Evolutionary conservation across 176 grass and related monocot species (phyloP), one percentile per base, ranked within the genome.

Genomic region (Metroxylon sagu): DNA sequence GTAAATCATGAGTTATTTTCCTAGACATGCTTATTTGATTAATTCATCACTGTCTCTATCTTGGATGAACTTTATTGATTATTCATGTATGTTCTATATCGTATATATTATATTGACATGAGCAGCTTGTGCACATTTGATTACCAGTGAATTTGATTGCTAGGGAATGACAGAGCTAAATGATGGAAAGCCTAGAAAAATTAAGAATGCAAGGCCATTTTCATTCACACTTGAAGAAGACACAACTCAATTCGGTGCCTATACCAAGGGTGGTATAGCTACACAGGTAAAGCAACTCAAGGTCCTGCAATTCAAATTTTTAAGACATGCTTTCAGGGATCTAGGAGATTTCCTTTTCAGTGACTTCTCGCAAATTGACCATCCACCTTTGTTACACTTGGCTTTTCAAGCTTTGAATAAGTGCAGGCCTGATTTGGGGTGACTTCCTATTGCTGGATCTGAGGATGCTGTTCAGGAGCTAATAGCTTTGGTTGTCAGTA

Each of bases 291-390:
- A 95, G 77, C 70, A 65, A 70, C 85, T 85, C 12, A 95, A 95
- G 54, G 62, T 85, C 61, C 79, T 95, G 55, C 68, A 85, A 72
- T 95, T 95, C 82, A 95, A 86, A 62, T 60, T 79, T 50, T 54
- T 95, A 70, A 89, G 76, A 67, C 82, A 95, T 43, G 90, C 90
- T 35, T 80, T 89, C 35, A 64, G 78, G 70, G 90, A 95, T 63
- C 90, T 76, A 29, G 90, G 90, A 26, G 90, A 95, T 62, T 95
- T 95, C 65, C 90, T 95, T 50, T 77, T 95, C 71, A 86, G 85
- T 29, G 90, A 95, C 66, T 95, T 86, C 74, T 95, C 90, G 49
- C 89, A 95, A 59, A 85, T 95, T 16, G 85, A 95, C 14, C 85
- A 70, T 19, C 65, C 90, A 66, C 76, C 90, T 60, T 73, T 95